Base-by-base conservation (phyloP, 176 grass and related monocot species). In the Zizania latifolia region DNA sequence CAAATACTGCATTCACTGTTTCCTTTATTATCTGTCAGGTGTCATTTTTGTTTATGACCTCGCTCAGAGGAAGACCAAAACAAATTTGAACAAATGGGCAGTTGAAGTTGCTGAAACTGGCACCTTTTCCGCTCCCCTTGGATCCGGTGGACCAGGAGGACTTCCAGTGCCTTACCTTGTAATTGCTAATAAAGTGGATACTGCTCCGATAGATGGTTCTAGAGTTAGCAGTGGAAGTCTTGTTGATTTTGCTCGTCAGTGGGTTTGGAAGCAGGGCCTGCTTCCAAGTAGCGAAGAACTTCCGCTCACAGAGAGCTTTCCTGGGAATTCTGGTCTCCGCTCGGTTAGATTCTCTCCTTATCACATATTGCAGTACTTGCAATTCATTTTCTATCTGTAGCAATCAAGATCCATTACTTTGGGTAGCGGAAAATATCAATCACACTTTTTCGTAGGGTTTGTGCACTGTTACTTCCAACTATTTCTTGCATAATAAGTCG, bases 41-140 rank as follows among this genome's bases (percentile, higher is more conserved):
- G 89, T 94, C 75, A 92, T 94, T 88, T 94, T 99, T 85, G 82
- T 99, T 75, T 90, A 99, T 84, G 95, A 94, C 11, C 84, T 94
- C 58, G 86, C 95, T 26, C 82, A 92, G 76, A 90, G 91, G 71
- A 99, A 85, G 76, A 90, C 86, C 53, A 94, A 99, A 86, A 82
- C 84, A 65, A 99, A 90, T 81, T 86, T 99, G 76, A 84, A 81
- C 71, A 94, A 90, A 86, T 99, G 95, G 95, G 92, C 92, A 9
- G 76, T 88, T 78, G 91, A 92, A 78, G 68, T 99, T 76, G 78
- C 91, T 21, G 79, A 90, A 90, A 72, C 72, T 28, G 91, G 95
- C 56, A 86, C 89, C 26, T 99, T 99, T 84, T 86, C 77, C 76
- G 95, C 95, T 68, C 84, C 89, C 45, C 85, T 94, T 23, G 75